Evolutionary conservation across 805 yeast species (phyloP), one percentile per base, ranked within the genome.

Genomic region (Yamadazyma philogaea): DNA sequence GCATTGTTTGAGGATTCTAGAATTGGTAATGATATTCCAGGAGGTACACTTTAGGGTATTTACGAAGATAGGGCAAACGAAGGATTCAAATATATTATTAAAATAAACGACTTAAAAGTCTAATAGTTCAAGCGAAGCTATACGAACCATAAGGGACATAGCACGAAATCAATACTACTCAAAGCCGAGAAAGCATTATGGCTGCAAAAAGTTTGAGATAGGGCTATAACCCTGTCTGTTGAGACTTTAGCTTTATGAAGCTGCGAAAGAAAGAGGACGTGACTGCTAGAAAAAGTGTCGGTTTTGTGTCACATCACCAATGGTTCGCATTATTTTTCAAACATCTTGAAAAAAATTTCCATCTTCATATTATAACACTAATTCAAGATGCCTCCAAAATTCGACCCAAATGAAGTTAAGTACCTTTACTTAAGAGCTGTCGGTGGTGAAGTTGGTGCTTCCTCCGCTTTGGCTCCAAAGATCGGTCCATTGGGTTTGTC

Each of bases 391-490:
- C 96, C 96, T 79, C 96, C 96, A 80, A 88, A 93, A 82, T 82
- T 90, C 79, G 99, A 93, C 76, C 99, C 99, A 70, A 78, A 61
- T 81, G 99, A 93, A 87, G 96, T 93, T 73, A 90, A 90, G 78
- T 87, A 78, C 87, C 80, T 93, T 78, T 91, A 91, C 87, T 80
- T 93, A 77, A 88, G 99, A 86, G 97, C 99, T 77, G 95, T 89
- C 63, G 99, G 99, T 87, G 99, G 99, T 83, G 99, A 93, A 82
- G 95, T 93, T 67, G 99, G 98, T 81, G 96, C 97, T 68, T 89
- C 98, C 54, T 87, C 99, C 59, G 96, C 99, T 60, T 86, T 93
- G 68, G 99, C 99, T 64, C 99, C 99, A 74, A 93, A 93, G 91
- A 93, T 93, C 71, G 99, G 99, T 87, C 99, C 99, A 64, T 87